Evolutionary conservation across 495 filamentous ascomycete genomes (phyloP).

Genomic region (Parathielavia hyrcaniae): DNA sequence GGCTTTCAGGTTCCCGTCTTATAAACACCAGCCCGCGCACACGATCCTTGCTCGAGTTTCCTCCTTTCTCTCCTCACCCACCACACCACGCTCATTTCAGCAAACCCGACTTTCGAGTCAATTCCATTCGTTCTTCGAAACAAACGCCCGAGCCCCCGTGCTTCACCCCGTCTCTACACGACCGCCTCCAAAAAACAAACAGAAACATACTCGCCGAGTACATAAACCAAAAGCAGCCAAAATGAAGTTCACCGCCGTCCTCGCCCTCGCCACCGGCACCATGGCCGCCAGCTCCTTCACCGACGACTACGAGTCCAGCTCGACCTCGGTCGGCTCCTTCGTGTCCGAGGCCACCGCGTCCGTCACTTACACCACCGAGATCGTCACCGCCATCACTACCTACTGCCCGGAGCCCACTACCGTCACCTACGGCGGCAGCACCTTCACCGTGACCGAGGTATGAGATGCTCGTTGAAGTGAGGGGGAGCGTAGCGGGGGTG

Average conservation of each 20-base stretch:
- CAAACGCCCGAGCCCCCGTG: constrained; percentile 8
- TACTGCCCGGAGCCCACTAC: constrained; percentile 75
- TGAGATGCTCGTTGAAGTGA: neutral
- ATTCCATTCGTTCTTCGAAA: constrained; percentile 50
- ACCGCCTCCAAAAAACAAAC: constrained; percentile 21
- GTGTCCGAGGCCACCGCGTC: constrained; percentile 23
- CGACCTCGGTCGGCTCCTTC: too few species aligned
- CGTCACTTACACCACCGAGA: constrained; percentile 62
- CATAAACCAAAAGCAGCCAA: constrained; percentile 55
- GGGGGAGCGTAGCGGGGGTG: neutral
- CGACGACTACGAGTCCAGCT: too few species aligned
- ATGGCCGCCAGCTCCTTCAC: constrained; percentile 31
- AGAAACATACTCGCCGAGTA: constrained; percentile 35
- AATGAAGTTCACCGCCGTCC: constrained; percentile 72
- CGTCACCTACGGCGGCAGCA: constrained; percentile 60
- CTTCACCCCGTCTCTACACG: constrained; percentile 4
- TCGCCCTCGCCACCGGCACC: constrained; percentile 58
- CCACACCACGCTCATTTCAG: constrained; percentile 41
- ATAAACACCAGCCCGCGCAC: constrained; percentile 35
- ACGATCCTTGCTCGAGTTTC: constrained; percentile 28
- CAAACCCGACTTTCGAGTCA: constrained; percentile 54
- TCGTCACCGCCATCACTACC: constrained; percentile 74
- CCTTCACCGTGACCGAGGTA: constrained; percentile 74
- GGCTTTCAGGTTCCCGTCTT: neutral
- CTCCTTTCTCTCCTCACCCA: constrained; percentile 39